Evolutionary conservation across 345 rosid species (phyloP).

Genomic region (Moricandia arvensis): DNA sequence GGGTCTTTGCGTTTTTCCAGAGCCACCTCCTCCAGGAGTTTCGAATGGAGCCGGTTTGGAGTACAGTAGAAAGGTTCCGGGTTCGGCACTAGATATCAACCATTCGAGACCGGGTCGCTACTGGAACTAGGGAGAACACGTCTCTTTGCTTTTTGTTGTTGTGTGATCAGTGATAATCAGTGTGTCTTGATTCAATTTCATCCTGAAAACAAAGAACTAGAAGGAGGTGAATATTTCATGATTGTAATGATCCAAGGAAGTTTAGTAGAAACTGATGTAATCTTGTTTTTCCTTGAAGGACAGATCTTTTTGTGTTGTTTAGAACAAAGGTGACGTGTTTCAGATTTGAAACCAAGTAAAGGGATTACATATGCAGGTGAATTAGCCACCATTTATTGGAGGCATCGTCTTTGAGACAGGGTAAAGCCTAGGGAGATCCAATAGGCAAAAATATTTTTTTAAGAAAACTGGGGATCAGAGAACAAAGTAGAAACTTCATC

Average conservation of each 20-base stretch:
- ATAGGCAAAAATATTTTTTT: not conserved
- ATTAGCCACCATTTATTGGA: not conserved
- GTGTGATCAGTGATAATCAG: not conserved
- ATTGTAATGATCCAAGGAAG: not conserved
- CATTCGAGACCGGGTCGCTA: conserved; percentile 59
- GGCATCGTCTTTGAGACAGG: too few species aligned
- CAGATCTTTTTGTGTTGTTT: conserved; percentile 10
- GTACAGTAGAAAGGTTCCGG: conserved; percentile 62
- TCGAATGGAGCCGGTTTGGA: conserved; percentile 60
- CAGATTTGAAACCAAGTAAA: too few species aligned
- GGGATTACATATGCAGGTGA: too few species aligned
- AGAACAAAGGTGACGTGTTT: not conserved
- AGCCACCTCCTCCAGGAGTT: conserved; percentile 57
- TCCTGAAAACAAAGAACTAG: not conserved
- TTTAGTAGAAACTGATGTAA: conserved; percentile 3
- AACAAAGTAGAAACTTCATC: not conserved
- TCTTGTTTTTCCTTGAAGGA: not conserved
- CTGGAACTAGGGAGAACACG: conserved; percentile 40
- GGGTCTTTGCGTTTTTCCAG: conserved; percentile 30
- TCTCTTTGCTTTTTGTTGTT: not conserved
- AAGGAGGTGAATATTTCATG: not conserved
- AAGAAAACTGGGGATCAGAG: not conserved
- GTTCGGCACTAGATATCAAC: conserved; percentile 55
- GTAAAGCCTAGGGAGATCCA: not conserved
- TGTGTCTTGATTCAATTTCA: not conserved